Evolutionary conservation across 2,329 filamentous ascomycete genomes (phyloP).

Genomic region (Metarhizium brunneum): DNA sequence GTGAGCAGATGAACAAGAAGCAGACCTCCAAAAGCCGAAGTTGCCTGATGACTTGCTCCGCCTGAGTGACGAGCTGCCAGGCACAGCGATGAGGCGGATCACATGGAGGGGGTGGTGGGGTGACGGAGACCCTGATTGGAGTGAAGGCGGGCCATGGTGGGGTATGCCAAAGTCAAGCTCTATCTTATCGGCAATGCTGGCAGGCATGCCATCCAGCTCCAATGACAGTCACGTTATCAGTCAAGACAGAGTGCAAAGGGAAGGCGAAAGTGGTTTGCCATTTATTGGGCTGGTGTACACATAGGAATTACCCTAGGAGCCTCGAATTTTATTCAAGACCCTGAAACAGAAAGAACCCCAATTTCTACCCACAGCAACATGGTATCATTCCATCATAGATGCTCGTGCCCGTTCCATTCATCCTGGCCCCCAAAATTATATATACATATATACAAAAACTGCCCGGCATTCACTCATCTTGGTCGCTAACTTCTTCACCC

Average conservation of each 20-base stretch:
- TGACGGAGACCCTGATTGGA: not conserved
- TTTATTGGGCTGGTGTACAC: too few relatives aligned
- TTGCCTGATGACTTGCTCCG: conserved; percentile 10
- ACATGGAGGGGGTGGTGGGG: conserved; percentile 18
- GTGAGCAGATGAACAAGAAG: not conserved
- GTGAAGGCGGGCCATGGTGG: not conserved
- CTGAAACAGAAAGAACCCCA: not conserved
- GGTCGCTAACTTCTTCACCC: conserved; percentile 39
- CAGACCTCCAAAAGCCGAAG: not conserved
- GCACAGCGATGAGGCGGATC: conserved; percentile 15
- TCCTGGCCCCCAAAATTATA: not conserved
- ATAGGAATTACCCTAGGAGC: too few relatives aligned
- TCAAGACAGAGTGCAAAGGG: too few relatives aligned
- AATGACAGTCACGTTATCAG: not conserved
- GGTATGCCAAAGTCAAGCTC: not conserved
- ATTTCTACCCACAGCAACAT: not conserved
- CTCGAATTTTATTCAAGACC: too few relatives aligned
- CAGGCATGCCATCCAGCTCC: not conserved
- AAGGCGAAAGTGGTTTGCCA: too few relatives aligned
- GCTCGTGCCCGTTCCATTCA: not conserved
- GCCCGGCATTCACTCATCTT: conserved; percentile 15
- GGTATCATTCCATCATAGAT: not conserved
- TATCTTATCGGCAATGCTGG: not conserved
- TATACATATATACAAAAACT: not conserved
- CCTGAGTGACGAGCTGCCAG: conserved; percentile 5